Evolutionary conservation across 1,284 basidiomycete genomes (phyloP).

Genomic region (Pyrrhoderma lamaoense): DNA sequence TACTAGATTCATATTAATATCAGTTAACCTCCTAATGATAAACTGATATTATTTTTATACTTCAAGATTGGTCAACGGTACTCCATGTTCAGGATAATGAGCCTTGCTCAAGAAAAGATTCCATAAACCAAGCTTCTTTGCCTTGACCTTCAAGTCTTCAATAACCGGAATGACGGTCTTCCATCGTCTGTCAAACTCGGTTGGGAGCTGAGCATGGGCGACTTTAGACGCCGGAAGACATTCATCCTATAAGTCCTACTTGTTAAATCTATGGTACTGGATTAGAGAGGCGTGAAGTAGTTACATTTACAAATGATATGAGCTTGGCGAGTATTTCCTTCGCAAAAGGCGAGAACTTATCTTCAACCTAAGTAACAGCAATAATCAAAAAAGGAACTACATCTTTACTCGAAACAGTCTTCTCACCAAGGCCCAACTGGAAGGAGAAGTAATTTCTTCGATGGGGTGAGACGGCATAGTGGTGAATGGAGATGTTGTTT

Average conservation of each 20-base stretch:
- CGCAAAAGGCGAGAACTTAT: conserved; percentile 84
- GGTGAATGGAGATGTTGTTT: conserved; percentile 7
- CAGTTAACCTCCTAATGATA: background rate
- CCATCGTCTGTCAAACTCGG: conserved; percentile 76
- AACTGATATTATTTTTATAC: conserved; percentile 36
- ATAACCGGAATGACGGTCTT: conserved; percentile 75
- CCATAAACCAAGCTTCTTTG: conserved; percentile 87
- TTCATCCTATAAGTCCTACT: conserved; percentile 63
- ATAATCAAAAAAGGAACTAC: background rate
- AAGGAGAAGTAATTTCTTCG: conserved; percentile 65
- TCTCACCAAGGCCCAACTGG: conserved; percentile 75
- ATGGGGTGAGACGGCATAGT: conserved; percentile 57
- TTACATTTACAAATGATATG: conserved; percentile 78
- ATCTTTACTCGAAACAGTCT: background rate
- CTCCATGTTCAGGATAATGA: conserved; percentile 85
- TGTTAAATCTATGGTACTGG: conserved; percentile 1
- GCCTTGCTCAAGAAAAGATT: conserved; percentile 93
- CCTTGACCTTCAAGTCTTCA: conserved; percentile 83
- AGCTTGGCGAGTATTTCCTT: conserved; percentile 83
- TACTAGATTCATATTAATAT: conserved; percentile 56
- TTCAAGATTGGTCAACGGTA: conserved; percentile 90
- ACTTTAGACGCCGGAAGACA: conserved; percentile 74
- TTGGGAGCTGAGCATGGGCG: conserved; percentile 79
- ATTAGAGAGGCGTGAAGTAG: conserved; percentile 22
- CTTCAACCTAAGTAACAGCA: conserved; percentile 57